These are phyloP conservation scores for Ustilago lituana DNA, from an alignment of 1,284 basidiomycete genomes.

Conservation along the genomic window DNA sequence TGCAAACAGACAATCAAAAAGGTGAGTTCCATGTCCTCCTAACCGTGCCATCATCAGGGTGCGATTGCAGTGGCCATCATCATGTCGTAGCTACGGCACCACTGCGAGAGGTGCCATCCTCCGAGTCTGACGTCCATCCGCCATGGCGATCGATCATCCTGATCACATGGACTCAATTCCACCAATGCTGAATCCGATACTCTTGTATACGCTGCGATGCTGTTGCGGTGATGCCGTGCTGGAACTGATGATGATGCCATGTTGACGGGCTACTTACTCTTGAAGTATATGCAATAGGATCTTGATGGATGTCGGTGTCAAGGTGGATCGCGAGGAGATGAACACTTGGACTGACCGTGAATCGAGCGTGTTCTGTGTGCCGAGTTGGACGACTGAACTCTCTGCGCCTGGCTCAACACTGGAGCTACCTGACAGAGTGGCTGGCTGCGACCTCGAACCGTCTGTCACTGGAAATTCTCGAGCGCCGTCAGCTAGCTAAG, in stretches of 20 bases:
- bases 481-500: too few species aligned
- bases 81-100: conserved; percentile 12
- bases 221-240: conserved; percentile 15
- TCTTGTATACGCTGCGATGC: conserved; percentile 1
- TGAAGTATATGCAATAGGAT: conserved; percentile 49
- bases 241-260: conserved; percentile 21
- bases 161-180: not conserved
- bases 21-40: conserved; percentile 24
- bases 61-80: conserved; percentile 4
- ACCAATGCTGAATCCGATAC: not conserved
- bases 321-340: conserved; percentile 43
- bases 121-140: too few species aligned
- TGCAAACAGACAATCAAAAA: conserved; percentile 11
- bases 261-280: conserved; percentile 39
- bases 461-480: not conserved
- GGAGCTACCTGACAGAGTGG: not conserved
- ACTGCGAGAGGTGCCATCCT: too few species aligned
- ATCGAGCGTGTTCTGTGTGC: not conserved
- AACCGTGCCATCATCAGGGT: not conserved
- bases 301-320: conserved; percentile 51
- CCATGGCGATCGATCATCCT: too few species aligned
- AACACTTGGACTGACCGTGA: conserved; percentile 18
- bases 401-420: not conserved
- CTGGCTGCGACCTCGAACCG: not conserved
- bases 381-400: not conserved